Percentiles rank a stretch among this genome's conserved stretches.
These are phyloP conservation scores for Hyphopichia khmerensis DNA, from an alignment of 1,139 yeast genomes.

Conservation along the genomic window DNA sequence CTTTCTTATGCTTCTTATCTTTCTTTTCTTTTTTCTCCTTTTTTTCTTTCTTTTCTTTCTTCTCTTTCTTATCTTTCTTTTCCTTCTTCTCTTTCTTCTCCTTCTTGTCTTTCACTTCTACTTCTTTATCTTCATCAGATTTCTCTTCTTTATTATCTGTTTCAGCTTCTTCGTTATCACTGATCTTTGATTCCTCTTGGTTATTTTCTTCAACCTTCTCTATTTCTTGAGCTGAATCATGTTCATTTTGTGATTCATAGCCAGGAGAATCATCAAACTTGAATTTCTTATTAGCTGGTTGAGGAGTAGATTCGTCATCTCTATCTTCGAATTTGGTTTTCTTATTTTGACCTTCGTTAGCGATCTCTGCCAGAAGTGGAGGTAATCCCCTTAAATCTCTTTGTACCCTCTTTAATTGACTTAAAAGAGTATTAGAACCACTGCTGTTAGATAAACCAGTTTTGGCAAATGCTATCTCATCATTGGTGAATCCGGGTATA, in stretches of 20 bases:
- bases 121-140: conserved; percentile 16
- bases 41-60: conserved; percentile 18
- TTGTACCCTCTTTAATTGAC: conserved; percentile 66
- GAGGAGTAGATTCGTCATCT: conserved; percentile 10
- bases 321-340: conserved; percentile 25
- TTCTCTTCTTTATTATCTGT: conserved; percentile 14
- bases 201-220: conserved; percentile 11
- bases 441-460: conserved; percentile 24
- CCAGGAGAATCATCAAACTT: conserved; percentile 23
- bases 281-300: conserved; percentile 24
- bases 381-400: conserved; percentile 76
- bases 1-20: conserved; percentile 10
- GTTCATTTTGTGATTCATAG: conserved; percentile 12
- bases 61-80: conserved; percentile 16
- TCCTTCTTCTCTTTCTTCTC: conserved; percentile 35
- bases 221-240: conserved; percentile 13
- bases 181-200: not conserved
- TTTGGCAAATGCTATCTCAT: conserved; percentile 6
- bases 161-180: conserved; percentile 16
- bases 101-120: conserved; percentile 7
- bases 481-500: conserved; percentile 14
- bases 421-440: conserved; percentile 36
- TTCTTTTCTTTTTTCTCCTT: conserved; percentile 11
- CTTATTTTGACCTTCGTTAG: conserved; percentile 19
- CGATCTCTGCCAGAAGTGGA: conserved; percentile 42